Conservation (phyloP, 352 stramenopile species). For the Globisporangium polare region DNA sequence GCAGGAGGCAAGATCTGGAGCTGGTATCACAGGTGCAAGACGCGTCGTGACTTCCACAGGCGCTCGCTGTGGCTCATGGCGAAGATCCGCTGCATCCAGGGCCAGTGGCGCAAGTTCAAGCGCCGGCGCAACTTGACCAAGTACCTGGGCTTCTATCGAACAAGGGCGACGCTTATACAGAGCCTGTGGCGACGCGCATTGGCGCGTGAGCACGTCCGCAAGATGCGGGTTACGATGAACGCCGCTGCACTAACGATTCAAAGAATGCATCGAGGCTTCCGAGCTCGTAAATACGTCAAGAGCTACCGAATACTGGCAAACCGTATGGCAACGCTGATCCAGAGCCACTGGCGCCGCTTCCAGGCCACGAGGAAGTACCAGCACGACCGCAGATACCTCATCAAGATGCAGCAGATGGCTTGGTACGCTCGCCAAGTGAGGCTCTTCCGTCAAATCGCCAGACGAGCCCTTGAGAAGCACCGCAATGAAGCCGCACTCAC, state of each 20-base stretch:
- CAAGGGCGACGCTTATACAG: slow-evolving; percentile 34
- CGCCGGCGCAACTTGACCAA: slow-evolving; percentile 25
- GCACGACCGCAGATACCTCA: slow-evolving; percentile 23
- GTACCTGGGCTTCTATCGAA: slow-evolving; percentile 38
- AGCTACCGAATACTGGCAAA: slow-evolving; percentile 27
- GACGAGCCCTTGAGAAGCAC: slow-evolving; percentile 23
- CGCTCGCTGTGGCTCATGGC: slow-evolving; percentile 42
- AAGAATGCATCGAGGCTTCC: slow-evolving; percentile 35
- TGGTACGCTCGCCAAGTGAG: slow-evolving; percentile 33
- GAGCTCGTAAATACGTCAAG: slow-evolving; percentile 22
- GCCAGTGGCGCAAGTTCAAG: slow-evolving; percentile 50
- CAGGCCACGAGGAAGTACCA: slow-evolving; percentile 20
- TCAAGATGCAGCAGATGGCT: slow-evolving; percentile 35
- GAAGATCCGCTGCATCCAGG: slow-evolving; percentile 53
- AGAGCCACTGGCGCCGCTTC: slow-evolving; percentile 38
- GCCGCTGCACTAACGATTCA: slow-evolving; percentile 34
- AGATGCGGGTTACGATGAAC: slow-evolving; percentile 28
- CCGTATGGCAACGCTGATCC: slow-evolving; percentile 27
- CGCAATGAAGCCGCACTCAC: slow-evolving; percentile 22
- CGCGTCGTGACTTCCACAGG: slow-evolving; percentile 26
- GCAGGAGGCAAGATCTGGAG: slow-evolving; percentile 27
- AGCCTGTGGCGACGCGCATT: slow-evolving; percentile 41
- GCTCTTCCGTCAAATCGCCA: slow-evolving; percentile 23
- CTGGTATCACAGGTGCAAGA: slow-evolving; percentile 49
- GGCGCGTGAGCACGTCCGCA: slow-evolving; percentile 24